Evolutionary conservation across 1,139 yeast genomes (phyloP), one percentile per base, ranked within the genome.

Genomic region (Taphrina communis): DNA sequence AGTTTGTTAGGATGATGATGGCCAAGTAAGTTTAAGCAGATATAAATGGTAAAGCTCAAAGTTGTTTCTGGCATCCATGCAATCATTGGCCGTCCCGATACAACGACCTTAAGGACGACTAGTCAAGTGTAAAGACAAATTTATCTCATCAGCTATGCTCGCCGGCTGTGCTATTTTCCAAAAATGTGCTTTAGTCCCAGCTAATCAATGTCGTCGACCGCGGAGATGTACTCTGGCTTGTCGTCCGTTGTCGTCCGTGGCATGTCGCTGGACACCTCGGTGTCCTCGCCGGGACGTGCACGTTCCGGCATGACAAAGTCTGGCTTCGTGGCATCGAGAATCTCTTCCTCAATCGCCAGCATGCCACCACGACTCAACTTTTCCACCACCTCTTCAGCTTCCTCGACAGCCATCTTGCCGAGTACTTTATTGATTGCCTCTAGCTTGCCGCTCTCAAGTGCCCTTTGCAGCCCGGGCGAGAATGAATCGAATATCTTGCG

Each of bases 391-490:
- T 80, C 77, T 77, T 94, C 98, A 1, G 97, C 97, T 58, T 90
- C 93, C 44, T 84, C 89, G 6, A 93, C 82, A 46, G 86, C 82
- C 83, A 90, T 83, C n/a, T 82, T 81, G 1, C 89, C 96, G 76
- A 94, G 89, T 1, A 90, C 94, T 73, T 86, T 84, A 79, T 94
- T 94, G 70, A 94, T 92, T 72, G 85, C 88, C 72, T 90, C 97
- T 70, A 94, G 81, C 12, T 86, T 82, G 65, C 84, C 85, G 0
- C 95, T 84, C 74, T 82, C 82, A n/a, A 93, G 82, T 0, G 99
- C 99, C 7, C 78, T 81, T 78, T 87, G 91, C 86, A 94, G 86
- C 19, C 82, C 83, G 5, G 78, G 75, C 1, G 94, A 88, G 71
- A 92, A 80, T 68, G 84, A 78, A 17, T 83, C 80, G 75, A 84